These are phyloP conservation scores for Pythium brassicae DNA, from an alignment of 352 stramenopile genomes.

Conservation along the genomic window DNA sequence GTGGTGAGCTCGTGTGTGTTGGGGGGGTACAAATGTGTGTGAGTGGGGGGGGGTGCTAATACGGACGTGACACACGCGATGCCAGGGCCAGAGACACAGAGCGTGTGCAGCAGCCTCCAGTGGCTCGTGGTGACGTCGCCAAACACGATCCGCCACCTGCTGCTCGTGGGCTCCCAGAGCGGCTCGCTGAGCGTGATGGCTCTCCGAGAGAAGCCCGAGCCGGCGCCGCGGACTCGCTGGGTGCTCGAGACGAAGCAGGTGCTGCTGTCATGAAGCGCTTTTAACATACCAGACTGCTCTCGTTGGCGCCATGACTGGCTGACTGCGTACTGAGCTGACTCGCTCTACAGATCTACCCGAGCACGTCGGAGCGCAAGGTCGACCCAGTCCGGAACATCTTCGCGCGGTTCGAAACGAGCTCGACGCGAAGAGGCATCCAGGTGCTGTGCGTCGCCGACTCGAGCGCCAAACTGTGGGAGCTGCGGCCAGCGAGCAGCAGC, in stretches of 20 bases:
- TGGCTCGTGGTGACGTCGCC: constrained; percentile 13
- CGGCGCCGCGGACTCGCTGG: not conserved
- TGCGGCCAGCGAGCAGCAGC: constrained; percentile 7
- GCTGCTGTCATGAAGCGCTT: too few relatives aligned
- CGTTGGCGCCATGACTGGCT: too few relatives aligned
- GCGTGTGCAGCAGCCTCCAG: constrained; percentile 16
- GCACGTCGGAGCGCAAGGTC: constrained; percentile 16
- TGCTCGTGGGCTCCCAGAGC: constrained; percentile 30
- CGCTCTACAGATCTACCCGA: constrained; percentile 36
- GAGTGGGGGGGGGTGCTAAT: not conserved
- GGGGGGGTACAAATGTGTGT: not conserved
- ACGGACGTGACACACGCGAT: not conserved
- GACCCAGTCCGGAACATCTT: constrained; percentile 30
- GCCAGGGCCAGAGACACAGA: constrained; percentile 12
- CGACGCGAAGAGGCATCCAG: constrained; percentile 13
- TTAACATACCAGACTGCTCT: too few relatives aligned
- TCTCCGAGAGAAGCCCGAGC: not conserved
- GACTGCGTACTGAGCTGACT: too few relatives aligned
- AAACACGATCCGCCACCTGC: constrained; percentile 13
- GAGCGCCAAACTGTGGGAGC: constrained; percentile 21
- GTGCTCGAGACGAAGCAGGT: constrained; percentile 8
- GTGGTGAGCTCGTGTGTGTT: constrained; percentile 2
- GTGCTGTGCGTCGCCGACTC: constrained; percentile 29
- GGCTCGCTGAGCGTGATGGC: constrained; percentile 29
- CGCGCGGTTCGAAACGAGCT: constrained; percentile 8